Evolutionary conservation across 345 rosid genomes (phyloP).

Genomic region (Citrus maxima): DNA sequence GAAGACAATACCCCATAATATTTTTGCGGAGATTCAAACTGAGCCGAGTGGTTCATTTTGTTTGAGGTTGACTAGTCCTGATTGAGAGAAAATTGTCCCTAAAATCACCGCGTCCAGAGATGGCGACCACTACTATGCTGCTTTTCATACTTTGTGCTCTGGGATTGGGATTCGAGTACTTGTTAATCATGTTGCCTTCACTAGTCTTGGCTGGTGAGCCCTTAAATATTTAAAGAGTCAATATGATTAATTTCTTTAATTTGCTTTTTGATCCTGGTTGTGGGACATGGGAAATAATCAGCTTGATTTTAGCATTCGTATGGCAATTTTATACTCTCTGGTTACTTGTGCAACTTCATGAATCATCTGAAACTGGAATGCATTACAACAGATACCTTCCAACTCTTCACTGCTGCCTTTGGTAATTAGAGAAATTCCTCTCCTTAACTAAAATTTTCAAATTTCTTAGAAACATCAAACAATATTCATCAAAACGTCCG

Average conservation of each 20-base stretch:
- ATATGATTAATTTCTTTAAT: not conserved
- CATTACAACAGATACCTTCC: slow-evolving; percentile 37
- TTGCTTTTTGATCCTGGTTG: not conserved
- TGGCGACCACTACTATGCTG: slow-evolving; percentile 19
- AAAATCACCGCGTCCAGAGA: slow-evolving; percentile 21
- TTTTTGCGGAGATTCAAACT: no score
- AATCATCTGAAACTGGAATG: slow-evolving; percentile 11
- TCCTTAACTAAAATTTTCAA: no score
- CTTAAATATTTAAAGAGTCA: no score
- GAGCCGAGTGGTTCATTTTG: no score
- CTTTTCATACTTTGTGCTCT: slow-evolving; percentile 27
- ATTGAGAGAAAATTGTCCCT: no score
- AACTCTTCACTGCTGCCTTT: slow-evolving; percentile 18
- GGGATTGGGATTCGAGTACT: slow-evolving; percentile 35
- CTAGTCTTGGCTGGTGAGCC: slow-evolving; percentile 25
- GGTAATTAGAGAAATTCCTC: no score
- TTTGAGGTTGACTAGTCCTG: no score
- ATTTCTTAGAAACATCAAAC: no score
- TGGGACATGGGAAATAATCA: slow-evolving; percentile 28
- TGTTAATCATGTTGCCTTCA: slow-evolving; percentile 24
- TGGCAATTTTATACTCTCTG: slow-evolving; percentile 35
- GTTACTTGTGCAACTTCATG: no score
- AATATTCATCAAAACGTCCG: no score
- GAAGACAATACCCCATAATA: no score
- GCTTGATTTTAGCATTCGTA: slow-evolving; percentile 28